Evolutionary conservation across 768 basidiomycete species (phyloP).

Genomic region (Cubamyces sp.): DNA sequence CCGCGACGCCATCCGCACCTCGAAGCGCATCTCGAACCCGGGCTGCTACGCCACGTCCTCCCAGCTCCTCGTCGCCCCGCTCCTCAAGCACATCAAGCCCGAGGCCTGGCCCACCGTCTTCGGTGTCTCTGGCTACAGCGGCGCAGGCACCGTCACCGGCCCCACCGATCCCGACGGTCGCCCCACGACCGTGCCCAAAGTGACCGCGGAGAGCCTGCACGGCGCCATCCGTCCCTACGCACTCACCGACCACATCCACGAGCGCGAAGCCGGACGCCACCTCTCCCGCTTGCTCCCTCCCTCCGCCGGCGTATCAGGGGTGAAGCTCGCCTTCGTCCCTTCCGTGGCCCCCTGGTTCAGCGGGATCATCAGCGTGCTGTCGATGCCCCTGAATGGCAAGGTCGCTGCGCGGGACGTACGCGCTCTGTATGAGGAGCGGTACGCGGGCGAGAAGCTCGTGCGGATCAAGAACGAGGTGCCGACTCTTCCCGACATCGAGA

Average conservation of each 20-base stretch:
- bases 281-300: conserved; percentile 62
- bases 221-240: conserved; percentile 85
- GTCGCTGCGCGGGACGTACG: conserved; percentile 75
- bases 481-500: conserved; percentile 72
- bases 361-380: conserved; percentile 88
- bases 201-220: conserved; percentile 72
- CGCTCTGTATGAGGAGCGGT: conserved; percentile 76
- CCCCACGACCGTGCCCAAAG: conserved; percentile 79
- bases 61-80: conserved; percentile 90
- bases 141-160: conserved; percentile 85
- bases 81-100: conserved; percentile 70
- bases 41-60: conserved; percentile 96
- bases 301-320: neutral
- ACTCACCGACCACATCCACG: conserved; percentile 97
- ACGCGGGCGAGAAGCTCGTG: conserved; percentile 75
- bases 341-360: conserved; percentile 93
- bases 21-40: conserved; percentile 94
- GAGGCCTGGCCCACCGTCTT: conserved; percentile 80
- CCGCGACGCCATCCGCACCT: conserved; percentile 63
- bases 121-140: conserved; percentile 92
- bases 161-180: conserved; percentile 65
- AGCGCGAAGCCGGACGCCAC: conserved; percentile 90
- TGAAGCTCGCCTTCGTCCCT: conserved; percentile 85
- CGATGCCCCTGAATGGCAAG: conserved; percentile 72
- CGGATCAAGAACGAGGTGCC: conserved; percentile 71